These are phyloP conservation scores for Prunella vulgaris DNA, from an alignment of 257 asterid genomes.

Conservation along the genomic window DNA sequence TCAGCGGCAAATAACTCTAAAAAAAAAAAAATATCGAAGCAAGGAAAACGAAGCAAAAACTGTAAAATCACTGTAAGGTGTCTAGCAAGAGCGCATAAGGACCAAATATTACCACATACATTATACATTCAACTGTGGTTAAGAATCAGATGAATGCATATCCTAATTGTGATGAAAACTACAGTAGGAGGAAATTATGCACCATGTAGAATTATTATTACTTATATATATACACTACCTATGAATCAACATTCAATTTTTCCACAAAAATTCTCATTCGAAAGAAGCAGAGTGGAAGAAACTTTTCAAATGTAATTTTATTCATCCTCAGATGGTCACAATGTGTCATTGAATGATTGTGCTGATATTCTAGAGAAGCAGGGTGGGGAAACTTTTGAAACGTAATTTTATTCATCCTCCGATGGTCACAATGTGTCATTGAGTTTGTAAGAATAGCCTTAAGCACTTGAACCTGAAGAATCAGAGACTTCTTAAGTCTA, in stretches of 20 bases:
- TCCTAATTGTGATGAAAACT: not conserved
- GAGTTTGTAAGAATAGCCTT: too few species aligned
- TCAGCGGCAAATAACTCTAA: not conserved
- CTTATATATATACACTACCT: not conserved
- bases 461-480: too few species aligned
- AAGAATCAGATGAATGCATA: conserved; percentile 2
- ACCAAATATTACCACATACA: not conserved
- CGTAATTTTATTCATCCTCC: too few species aligned
- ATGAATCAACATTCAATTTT: not conserved
- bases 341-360: too few species aligned
- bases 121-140: conserved; percentile 1
- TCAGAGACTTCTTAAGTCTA: too few species aligned
- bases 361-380: too few species aligned
- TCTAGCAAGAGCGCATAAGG: too few species aligned
- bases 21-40: not conserved
- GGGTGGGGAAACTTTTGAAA: too few species aligned
- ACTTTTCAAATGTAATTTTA: too few species aligned
- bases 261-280: not conserved
- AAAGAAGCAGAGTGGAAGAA: not conserved
- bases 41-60: not conserved
- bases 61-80: not conserved
- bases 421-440: too few species aligned
- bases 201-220: not conserved
- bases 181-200: not conserved
- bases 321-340: too few species aligned